These are phyloP conservation scores for Silene vulgaris DNA, from an alignment of 179 eudicot species.

Conservation along the genomic window DNA sequence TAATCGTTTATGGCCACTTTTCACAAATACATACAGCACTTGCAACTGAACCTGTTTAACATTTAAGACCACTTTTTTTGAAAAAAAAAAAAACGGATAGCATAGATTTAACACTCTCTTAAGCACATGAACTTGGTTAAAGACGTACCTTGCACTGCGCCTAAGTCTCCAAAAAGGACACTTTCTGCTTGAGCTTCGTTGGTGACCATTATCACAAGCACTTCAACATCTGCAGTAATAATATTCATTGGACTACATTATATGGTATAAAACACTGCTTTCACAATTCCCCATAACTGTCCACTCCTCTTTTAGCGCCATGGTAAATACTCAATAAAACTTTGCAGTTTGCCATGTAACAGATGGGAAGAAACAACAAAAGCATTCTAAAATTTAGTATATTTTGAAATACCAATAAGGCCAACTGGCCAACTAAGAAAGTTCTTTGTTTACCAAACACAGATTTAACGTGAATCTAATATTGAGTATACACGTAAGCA, in stretches of 20 bases:
- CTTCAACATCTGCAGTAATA: slow-evolving; percentile 63
- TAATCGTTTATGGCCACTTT: not conserved
- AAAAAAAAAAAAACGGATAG: not conserved
- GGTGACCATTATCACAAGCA: slow-evolving; percentile 92
- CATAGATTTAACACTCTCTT: slow-evolving; percentile 16
- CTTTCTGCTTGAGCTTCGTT: slow-evolving; percentile 97
- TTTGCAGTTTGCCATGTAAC: not conserved
- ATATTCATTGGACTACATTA: slow-evolving; percentile 3
- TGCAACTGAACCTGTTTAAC: not conserved
- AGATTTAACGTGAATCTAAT: not conserved
- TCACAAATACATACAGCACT: not conserved
- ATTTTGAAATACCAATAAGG: not conserved
- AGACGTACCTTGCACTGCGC: slow-evolving; percentile 74
- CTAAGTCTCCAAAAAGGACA: slow-evolving; percentile 79
- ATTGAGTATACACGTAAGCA: not conserved
- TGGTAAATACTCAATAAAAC: not conserved
- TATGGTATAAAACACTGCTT: not conserved
- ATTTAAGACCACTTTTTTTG: not conserved
- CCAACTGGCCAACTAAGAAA: slow-evolving; percentile 4
- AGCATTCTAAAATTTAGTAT: not conserved
- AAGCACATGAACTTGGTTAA: slow-evolving; percentile 6
- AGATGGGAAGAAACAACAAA: not conserved
- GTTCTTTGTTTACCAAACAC: not conserved
- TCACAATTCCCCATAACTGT: not conserved
- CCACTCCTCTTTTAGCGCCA: not conserved